A percentile compares a stretch with the other conserved stretches of the same genome.
Conservation (phyloP, 2,329 filamentous ascomycete species). For the Colletotrichum cordylinicola region DNA sequence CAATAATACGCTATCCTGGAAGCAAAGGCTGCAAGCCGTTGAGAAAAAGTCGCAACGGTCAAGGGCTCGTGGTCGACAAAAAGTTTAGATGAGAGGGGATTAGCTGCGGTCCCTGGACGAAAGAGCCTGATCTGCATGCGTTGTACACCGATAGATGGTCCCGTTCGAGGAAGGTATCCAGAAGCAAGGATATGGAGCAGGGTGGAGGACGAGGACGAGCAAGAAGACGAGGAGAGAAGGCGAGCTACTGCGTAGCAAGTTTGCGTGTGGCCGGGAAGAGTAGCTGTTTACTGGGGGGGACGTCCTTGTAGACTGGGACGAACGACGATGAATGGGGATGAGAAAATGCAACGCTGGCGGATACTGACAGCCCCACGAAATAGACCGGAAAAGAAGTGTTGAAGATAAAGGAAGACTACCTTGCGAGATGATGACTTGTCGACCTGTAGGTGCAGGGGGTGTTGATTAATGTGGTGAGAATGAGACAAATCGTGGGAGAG, state of each 20-base stretch:
- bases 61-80: neutral
- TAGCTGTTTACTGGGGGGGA: neutral
- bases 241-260: neutral
- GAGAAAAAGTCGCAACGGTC: neutral
- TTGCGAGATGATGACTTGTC: neutral
- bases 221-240: neutral
- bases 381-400: neutral
- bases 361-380: neutral
- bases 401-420: neutral
- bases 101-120: neutral
- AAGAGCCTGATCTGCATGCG: neutral
- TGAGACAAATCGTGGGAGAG: neutral
- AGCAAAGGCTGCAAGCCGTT: neutral
- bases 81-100: neutral
- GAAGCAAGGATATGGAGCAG: neutral
- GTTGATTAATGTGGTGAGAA: neutral
- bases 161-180: neutral
- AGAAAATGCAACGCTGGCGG: neutral
- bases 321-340: neutral
- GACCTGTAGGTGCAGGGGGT: neutral
- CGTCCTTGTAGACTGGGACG: neutral
- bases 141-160: neutral
- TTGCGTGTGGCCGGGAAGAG: neutral
- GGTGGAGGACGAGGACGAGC: neutral
- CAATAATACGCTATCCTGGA: neutral